Evolutionary conservation across 2,329 filamentous ascomycete species (phyloP), one percentile per base, ranked within the genome.

Genomic region (Aureobasidium subglaciale): DNA sequence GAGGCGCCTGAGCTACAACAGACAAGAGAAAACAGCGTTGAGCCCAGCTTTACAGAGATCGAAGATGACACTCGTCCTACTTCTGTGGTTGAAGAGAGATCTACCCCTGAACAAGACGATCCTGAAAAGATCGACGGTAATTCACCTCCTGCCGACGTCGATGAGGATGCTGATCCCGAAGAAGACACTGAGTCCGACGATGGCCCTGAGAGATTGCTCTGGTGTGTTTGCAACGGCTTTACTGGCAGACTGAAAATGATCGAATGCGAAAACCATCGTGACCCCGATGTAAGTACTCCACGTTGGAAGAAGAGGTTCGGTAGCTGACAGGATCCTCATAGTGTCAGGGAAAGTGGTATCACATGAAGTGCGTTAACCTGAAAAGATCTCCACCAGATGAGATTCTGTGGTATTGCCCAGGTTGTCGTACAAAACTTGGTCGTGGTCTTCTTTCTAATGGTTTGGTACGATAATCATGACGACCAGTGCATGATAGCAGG

Each of bases 321-420:
- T n/a, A n/a, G n/a, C n/a, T n/a, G n/a, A n/a, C 8, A 30, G 29
- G 8, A 13, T 30, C 29, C 13, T 1, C n/a, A 13, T 5, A 46
- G 29, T 48, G 43, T 20, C 32, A 48, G 20, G 43, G 43, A 32
- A 48, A 48, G 20, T 48, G 43, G 43, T 48, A 24, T 9, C 43
- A 48, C 20, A 13, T 8, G 1, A 5, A 2, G 16, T 48, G 43
- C 10, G 43, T 24, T 15, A 20, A 15, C 2, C 13, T 48, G 20
- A 5, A 2, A 9, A 34, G 43, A 48, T 15, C 3, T 2, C 29
- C 43, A 1, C 1, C 43, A 9, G 5, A 48, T 7, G 6, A 24
- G 2, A 8, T 34, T 5, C 18, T 24, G 11, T 48, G 43, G 43
- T 48, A 34, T 18, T 48, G 43, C 7, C 9, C 5, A 3, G 43